Evolutionary conservation across 164 flowering plant genomes (phyloP).

Genomic region (Nelumbo lutea): DNA sequence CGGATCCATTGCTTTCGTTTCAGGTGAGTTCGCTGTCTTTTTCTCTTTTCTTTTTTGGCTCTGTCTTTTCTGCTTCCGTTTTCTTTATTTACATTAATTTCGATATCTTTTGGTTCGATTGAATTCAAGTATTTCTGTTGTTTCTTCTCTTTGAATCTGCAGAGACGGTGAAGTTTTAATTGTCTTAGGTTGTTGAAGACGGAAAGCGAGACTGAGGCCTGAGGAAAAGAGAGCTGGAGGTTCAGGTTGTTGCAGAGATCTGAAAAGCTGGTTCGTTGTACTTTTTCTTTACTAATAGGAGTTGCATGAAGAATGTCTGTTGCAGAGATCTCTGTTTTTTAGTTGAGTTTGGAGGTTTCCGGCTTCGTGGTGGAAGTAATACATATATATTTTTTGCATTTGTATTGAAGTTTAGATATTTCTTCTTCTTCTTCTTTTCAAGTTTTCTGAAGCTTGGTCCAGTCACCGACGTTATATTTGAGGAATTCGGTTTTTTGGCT

Average conservation of each 20-base stretch:
- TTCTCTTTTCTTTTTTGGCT: slow-evolving; percentile 4
- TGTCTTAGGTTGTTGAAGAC: neutral
- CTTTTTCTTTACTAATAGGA: neutral
- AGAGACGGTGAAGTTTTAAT: neutral
- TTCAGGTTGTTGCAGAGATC: slow-evolving; percentile 5
- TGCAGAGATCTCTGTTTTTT: neutral
- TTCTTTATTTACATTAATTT: neutral
- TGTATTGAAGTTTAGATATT: neutral
- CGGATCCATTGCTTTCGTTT: slow-evolving; percentile 36
- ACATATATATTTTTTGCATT: neutral
- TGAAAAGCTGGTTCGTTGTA: neutral
- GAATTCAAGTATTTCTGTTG: neutral
- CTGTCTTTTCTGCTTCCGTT: neutral
- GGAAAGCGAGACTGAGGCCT: neutral
- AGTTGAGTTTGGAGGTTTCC: neutral
- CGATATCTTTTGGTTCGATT: neutral
- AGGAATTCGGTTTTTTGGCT: neutral
- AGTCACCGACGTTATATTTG: neutral
- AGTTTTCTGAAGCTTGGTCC: neutral
- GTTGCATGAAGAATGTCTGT: neutral
- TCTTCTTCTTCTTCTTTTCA: neutral
- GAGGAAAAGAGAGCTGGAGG: neutral
- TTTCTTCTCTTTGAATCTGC: neutral
- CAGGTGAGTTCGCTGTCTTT: slow-evolving; percentile 33
- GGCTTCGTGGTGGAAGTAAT: neutral